These are phyloP conservation scores for Penicillium paxilli DNA, from an alignment of 495 filamentous ascomycete genomes.

Conservation along the genomic window DNA sequence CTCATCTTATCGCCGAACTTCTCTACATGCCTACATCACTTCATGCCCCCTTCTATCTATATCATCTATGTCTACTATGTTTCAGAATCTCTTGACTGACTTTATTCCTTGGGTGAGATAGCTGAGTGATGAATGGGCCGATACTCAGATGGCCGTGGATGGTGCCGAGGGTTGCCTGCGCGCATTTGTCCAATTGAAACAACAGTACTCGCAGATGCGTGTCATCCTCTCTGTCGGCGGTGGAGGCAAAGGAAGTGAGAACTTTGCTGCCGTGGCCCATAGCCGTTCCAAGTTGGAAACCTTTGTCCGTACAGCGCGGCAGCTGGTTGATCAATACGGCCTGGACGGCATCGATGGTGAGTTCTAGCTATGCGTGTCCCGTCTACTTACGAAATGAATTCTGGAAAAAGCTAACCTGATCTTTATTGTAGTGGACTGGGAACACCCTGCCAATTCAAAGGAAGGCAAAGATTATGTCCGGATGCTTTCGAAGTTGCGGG, in stretches of 20 bases:
- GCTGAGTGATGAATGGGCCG: slow-evolving; percentile 87
- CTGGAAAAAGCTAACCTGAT: not conserved
- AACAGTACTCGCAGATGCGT: slow-evolving; percentile 71
- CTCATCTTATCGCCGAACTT: no score
- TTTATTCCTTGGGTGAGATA: slow-evolving; percentile 43
- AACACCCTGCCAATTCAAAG: slow-evolving; percentile 69
- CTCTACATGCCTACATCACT: no score
- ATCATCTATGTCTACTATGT: no score
- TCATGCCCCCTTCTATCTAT: no score
- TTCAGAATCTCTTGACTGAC: not conserved
- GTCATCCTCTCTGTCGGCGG: slow-evolving; percentile 87
- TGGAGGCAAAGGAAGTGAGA: slow-evolving; percentile 73
- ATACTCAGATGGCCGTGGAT: slow-evolving; percentile 76
- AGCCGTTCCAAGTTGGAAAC: slow-evolving; percentile 60
- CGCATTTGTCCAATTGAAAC: slow-evolving; percentile 72
- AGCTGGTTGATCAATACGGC: slow-evolving; percentile 70
- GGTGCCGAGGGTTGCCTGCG: slow-evolving; percentile 75
- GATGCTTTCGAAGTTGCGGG: slow-evolving; percentile 67
- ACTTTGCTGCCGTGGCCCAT: slow-evolving; percentile 72
- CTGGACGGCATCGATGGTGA: slow-evolving; percentile 87
- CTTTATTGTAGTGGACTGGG: slow-evolving; percentile 75
- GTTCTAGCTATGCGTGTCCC: not conserved
- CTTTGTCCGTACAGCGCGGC: slow-evolving; percentile 71
- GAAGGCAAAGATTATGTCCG: slow-evolving; percentile 74
- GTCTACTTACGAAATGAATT: not conserved